Evolutionary conservation across 331 rosid genomes (phyloP).

Genomic region (Rhamnella rubrinervis): DNA sequence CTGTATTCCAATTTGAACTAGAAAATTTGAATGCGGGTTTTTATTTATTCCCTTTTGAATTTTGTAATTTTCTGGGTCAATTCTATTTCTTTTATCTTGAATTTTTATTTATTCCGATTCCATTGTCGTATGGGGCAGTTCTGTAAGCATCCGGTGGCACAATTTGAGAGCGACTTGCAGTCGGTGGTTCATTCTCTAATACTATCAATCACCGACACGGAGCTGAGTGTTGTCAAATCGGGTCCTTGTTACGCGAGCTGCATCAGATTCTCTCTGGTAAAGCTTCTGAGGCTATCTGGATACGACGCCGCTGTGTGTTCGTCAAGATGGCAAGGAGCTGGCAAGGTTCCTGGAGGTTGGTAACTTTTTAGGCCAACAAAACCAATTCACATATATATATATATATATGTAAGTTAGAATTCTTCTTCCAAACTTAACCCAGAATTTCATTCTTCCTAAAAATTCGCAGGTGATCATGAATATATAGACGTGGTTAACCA

Average conservation of each 20-base stretch:
- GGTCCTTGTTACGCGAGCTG: constrained; percentile 86
- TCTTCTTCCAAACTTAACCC: neutral
- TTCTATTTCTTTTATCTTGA: no score
- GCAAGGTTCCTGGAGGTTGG: constrained; percentile 95
- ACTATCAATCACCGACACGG: constrained; percentile 58
- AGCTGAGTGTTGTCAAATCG: constrained; percentile 50
- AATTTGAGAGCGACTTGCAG: constrained; percentile 62
- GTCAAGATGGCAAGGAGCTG: constrained; percentile 83
- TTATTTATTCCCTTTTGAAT: neutral
- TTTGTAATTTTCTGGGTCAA: neutral
- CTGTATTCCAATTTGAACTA: no score
- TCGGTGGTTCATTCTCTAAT: constrained; percentile 71
- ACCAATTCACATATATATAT: neutral
- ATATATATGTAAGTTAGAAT: neutral
- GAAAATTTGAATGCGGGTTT: neutral
- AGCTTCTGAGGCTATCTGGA: constrained; percentile 72
- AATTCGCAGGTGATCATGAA: constrained; percentile 80
- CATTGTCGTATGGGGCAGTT: constrained; percentile 37
- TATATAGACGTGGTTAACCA: constrained; percentile 73
- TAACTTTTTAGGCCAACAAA: neutral
- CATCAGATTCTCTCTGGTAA: constrained; percentile 74
- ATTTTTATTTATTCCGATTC: neutral
- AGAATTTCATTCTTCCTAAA: neutral
- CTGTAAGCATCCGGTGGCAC: constrained; percentile 58
- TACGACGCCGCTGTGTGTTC: constrained; percentile 88